A percentile compares a stretch with the other conserved stretches of the same genome.
Evolutionary conservation across 495 filamentous ascomycete species (phyloP).

Genomic region (Daldinia caldariorum): DNA sequence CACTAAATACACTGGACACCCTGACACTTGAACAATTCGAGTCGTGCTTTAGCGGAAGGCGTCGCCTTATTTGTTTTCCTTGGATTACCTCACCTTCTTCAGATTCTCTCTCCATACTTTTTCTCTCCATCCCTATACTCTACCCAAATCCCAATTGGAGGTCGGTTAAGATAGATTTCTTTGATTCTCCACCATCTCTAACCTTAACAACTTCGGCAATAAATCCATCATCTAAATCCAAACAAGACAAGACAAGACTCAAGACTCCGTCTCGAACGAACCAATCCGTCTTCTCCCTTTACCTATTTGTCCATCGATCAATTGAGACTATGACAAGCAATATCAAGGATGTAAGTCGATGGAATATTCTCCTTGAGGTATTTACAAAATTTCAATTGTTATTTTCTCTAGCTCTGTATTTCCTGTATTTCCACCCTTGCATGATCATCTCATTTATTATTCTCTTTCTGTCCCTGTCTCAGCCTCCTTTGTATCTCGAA

Average conservation of each 20-base stretch:
- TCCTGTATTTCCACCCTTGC: not conserved
- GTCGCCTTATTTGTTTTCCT: conserved; percentile 23
- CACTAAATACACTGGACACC: not conserved
- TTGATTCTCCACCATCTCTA: conserved; percentile 20
- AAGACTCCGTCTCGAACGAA: conserved; percentile 7
- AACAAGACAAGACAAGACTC: conserved; percentile 9
- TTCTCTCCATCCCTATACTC: not conserved
- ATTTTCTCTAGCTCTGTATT: not conserved
- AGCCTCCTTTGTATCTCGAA: conserved; percentile 33
- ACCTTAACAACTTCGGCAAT: not conserved
- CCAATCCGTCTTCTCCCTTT: not conserved
- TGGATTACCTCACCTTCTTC: conserved; percentile 3
- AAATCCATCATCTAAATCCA: not conserved
- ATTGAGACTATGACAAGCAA: conserved; percentile 18
- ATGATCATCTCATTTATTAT: conserved; percentile 8
- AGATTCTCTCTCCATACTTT: not conserved
- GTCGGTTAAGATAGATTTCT: conserved; percentile 19
- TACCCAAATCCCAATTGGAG: not conserved
- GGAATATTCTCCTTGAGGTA: not conserved
- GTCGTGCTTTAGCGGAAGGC: conserved; percentile 22
- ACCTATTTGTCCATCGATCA: not conserved
- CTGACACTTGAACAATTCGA: conserved; percentile 13
- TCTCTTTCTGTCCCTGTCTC: conserved; percentile 22
- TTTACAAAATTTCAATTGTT: not conserved
- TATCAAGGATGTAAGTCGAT: conserved; percentile 33